These are phyloP conservation scores for Camelina sativa DNA, from an alignment of 345 rosid genomes.

Conservation along the genomic window DNA sequence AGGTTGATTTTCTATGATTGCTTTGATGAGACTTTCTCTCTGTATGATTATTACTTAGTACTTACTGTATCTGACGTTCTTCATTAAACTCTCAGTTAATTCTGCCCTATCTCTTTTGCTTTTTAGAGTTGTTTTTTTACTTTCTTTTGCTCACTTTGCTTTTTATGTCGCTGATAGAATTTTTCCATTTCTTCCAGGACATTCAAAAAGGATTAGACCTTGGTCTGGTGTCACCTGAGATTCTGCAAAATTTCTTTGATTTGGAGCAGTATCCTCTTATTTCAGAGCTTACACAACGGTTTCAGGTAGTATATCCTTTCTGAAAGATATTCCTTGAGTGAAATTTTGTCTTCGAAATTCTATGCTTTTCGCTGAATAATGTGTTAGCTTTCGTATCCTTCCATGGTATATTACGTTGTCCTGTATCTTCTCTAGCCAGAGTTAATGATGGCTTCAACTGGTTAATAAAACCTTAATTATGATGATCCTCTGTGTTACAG, in stretches of 20 bases:
- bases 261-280: constrained; percentile 83
- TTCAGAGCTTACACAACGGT: constrained; percentile 79
- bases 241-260: constrained; percentile 89
- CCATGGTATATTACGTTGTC: neutral
- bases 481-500: constrained; percentile 52
- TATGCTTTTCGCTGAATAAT: neutral
- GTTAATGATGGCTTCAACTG: constrained; percentile 16
- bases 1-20: constrained; percentile 50
- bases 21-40: constrained; percentile 5
- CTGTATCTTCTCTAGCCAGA: neutral
- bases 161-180: constrained; percentile 23
- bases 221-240: constrained; percentile 93
- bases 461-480: constrained; percentile 8
- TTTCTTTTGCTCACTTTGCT: constrained; percentile 1
- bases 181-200: constrained; percentile 59
- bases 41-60: constrained; percentile 4
- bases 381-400: neutral
- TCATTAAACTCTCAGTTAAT: neutral
- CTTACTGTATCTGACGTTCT: constrained; percentile 8
- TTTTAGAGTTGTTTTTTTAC: neutral
- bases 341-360: neutral
- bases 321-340: constrained; percentile 1
- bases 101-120: neutral
- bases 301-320: constrained; percentile 74
- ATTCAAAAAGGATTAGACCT: constrained; percentile 94